Conservation (phyloP, 192 early-diverging fungal species). For the Backusella tuberculispora region DNA sequence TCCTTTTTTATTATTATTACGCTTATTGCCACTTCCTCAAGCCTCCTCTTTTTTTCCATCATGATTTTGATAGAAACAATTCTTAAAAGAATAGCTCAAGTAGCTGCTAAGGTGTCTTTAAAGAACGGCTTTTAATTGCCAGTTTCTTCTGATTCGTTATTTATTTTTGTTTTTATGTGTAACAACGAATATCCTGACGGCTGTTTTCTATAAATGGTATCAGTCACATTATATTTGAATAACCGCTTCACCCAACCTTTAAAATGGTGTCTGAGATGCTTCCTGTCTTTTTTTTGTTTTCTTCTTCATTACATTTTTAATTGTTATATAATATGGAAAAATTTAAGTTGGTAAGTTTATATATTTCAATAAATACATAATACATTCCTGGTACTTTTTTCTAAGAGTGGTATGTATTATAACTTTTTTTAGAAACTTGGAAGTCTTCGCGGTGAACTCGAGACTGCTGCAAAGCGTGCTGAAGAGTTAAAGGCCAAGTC, state of each 20-base stretch:
- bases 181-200: background rate
- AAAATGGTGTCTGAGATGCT: background rate
- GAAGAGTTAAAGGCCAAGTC: constrained; percentile 59
- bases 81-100: background rate
- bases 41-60: background rate
- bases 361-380: background rate
- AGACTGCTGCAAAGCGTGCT: constrained; percentile 61
- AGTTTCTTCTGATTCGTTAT: background rate
- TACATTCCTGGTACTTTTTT: background rate
- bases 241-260: background rate
- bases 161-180: background rate
- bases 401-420: background rate
- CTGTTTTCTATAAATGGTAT: background rate
- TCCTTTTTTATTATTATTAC: no score
- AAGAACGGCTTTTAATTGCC: background rate
- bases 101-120: background rate
- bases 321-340: background rate
- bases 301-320: background rate
- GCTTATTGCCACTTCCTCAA: background rate
- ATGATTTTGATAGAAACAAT: background rate
- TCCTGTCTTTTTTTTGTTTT: background rate
- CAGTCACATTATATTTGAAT: background rate
- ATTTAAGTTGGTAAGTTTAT: constrained; percentile 2
- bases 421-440: constrained; percentile 59
- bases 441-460: constrained; percentile 64